Conservation (phyloP, 2,329 filamentous ascomycete genomes). For the Periconia macrospinosa region DNA sequence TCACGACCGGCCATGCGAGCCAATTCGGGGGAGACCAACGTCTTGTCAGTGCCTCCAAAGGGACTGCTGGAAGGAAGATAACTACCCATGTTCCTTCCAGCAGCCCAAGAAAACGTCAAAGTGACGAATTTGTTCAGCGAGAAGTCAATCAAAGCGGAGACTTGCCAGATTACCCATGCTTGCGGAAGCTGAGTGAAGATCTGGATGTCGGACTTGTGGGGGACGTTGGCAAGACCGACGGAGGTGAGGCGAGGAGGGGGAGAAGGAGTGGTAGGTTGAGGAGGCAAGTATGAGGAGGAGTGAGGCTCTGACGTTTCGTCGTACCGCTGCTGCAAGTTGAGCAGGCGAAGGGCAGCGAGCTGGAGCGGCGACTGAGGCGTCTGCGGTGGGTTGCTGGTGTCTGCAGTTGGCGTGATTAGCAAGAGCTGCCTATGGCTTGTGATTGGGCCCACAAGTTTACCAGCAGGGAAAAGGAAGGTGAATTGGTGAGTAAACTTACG, state of each 20-base stretch:
- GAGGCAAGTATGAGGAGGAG: too few relatives aligned
- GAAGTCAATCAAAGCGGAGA: constrained; percentile 3
- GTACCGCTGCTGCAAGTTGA: neutral
- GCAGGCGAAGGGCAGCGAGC: neutral
- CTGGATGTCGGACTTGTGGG: too few relatives aligned
- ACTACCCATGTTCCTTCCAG: too few relatives aligned
- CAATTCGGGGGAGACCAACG: constrained; percentile 30
- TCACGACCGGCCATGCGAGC: constrained; percentile 12
- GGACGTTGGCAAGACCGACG: constrained; percentile 10
- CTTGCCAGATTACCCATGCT: constrained; percentile 7
- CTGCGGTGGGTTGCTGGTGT: neutral
- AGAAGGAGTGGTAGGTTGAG: constrained; percentile 13
- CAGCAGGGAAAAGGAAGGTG: neutral
- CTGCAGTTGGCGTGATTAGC: neutral
- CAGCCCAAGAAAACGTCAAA: too few relatives aligned
- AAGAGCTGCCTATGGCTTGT: neutral
- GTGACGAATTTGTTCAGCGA: constrained; percentile 12
- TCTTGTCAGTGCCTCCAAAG: constrained; percentile 29
- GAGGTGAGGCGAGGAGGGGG: constrained; percentile 14
- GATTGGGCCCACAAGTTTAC: neutral
- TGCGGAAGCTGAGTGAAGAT: neutral
- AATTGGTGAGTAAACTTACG: neutral
- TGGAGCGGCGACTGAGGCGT: neutral
- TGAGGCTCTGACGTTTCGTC: too few relatives aligned
- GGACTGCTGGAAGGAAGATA: too few relatives aligned